phyloP scores from a whole-genome alignment of 176 grass and related monocot species.

The Triticum monococcum region DNA sequence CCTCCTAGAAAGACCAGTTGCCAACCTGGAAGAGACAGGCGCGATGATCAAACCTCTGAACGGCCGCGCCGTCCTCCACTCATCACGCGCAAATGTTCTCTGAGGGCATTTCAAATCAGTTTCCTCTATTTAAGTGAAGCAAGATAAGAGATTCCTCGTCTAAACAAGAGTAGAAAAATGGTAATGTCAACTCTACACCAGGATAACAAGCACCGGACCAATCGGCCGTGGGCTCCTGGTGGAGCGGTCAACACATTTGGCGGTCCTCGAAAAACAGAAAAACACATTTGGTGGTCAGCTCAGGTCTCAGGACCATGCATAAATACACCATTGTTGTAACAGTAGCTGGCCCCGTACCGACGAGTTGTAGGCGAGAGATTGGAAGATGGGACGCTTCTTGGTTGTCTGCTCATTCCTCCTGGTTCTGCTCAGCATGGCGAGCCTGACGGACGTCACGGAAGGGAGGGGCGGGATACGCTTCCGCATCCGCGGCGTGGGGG shows the following conservation, averaged over 20 bases:
- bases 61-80: not conserved
- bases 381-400: slow-evolving; percentile 7
- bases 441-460: slow-evolving; percentile 26
- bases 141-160: not conserved
- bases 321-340: too few species aligned
- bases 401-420: slow-evolving; percentile 1
- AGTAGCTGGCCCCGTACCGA: too few species aligned
- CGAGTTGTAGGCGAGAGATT: not conserved
- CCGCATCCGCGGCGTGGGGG: slow-evolving; percentile 15
- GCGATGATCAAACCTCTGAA: not conserved
- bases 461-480: not conserved
- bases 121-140: not conserved
- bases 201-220: not conserved
- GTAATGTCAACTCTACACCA: not conserved
- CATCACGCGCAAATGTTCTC: not conserved
- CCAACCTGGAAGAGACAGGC: not conserved
- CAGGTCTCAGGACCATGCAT: too few species aligned
- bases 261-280: not conserved
- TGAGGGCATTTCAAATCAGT: not conserved
- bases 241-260: not conserved
- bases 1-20: not conserved
- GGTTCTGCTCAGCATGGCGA: slow-evolving; percentile 12
- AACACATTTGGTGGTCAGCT: too few species aligned
- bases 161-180: not conserved
- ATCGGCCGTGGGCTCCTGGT: not conserved